Percentiles rank a stretch among this genome's conserved stretches.
Evolutionary conservation across 1,284 basidiomycete genomes (phyloP).

Genomic region (Tremellales sp.): DNA sequence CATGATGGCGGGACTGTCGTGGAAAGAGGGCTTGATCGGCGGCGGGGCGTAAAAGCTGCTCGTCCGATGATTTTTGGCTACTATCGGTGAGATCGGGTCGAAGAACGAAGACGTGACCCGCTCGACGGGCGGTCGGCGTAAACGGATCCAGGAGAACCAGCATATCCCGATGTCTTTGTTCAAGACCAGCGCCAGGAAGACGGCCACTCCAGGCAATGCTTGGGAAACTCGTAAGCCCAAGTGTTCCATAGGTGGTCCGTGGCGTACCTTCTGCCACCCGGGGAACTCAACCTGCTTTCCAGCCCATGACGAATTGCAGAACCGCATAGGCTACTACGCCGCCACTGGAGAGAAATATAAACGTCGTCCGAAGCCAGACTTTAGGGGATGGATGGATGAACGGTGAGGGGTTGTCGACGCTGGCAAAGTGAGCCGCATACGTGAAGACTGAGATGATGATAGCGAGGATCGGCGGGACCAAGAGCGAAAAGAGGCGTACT

Average conservation of each 20-base stretch:
- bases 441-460: slow-evolving; percentile 4
- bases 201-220: slow-evolving; percentile 1
- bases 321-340: slow-evolving; percentile 11
- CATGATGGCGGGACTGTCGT: too few relatives aligned
- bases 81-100: too few relatives aligned
- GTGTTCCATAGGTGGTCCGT: not conserved
- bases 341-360: slow-evolving; percentile 1
- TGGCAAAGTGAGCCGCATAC: slow-evolving; percentile 9
- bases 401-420: slow-evolving; percentile 8
- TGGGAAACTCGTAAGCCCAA: not conserved
- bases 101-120: too few relatives aligned
- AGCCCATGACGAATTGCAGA: slow-evolving; percentile 16
- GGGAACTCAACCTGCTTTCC: slow-evolving; percentile 18
- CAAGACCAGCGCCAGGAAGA: slow-evolving; percentile 3
- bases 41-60: too few relatives aligned
- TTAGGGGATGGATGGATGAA: slow-evolving; percentile 4
- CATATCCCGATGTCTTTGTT: slow-evolving; percentile 8
- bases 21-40: too few relatives aligned
- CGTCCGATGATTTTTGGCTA: too few relatives aligned
- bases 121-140: slow-evolving; percentile 7
- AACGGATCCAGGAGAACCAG: slow-evolving; percentile 14
- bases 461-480: slow-evolving; percentile 9
- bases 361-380: slow-evolving; percentile 2
- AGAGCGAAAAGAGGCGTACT: slow-evolving; percentile 11
- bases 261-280: slow-evolving; percentile 17